These are phyloP conservation scores for Ceratobasidium sp. DNA, from an alignment of 1,284 basidiomycete genomes.

Conservation along the genomic window DNA sequence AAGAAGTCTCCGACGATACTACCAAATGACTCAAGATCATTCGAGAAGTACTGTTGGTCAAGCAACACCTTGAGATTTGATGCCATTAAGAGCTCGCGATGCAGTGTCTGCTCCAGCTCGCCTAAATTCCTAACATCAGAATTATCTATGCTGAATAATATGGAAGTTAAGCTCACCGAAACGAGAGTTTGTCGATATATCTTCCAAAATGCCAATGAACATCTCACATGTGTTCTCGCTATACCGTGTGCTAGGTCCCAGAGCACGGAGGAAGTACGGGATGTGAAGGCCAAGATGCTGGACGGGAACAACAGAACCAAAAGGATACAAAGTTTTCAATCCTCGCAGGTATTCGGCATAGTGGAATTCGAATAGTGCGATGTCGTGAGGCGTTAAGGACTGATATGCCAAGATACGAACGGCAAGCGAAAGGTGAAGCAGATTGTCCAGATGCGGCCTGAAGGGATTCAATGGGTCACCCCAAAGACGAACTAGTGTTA, in stretches of 20 bases:
- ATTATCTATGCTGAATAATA: background rate
- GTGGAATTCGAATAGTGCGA: background rate
- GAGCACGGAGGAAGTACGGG: conserved; percentile 1
- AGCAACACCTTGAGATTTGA: too few species aligned
- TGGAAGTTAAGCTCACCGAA: conserved; percentile 18
- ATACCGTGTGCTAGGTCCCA: conserved; percentile 27
- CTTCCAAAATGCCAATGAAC: conserved; percentile 42
- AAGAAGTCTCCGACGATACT: too few species aligned
- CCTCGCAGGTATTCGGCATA: background rate
- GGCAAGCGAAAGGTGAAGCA: conserved; percentile 13
- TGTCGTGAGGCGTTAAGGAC: background rate
- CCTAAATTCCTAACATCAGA: too few species aligned
- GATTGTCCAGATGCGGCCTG: conserved; percentile 15
- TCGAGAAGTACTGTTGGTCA: too few species aligned
- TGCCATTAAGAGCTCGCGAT: too few species aligned
- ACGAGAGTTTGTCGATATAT: conserved; percentile 17
- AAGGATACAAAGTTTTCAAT: conserved; percentile 23
- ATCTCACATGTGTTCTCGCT: conserved; percentile 36
- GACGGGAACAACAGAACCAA: background rate
- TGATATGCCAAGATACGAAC: conserved; percentile 22
- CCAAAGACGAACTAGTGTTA: conserved; percentile 47
- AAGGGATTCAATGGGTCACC: background rate
- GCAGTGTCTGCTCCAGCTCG: too few species aligned
- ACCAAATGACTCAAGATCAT: too few species aligned
- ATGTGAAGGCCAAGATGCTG: conserved; percentile 45